Conservation (phyloP, 495 filamentous ascomycete species). For the Bacidia gigantensis region DNA sequence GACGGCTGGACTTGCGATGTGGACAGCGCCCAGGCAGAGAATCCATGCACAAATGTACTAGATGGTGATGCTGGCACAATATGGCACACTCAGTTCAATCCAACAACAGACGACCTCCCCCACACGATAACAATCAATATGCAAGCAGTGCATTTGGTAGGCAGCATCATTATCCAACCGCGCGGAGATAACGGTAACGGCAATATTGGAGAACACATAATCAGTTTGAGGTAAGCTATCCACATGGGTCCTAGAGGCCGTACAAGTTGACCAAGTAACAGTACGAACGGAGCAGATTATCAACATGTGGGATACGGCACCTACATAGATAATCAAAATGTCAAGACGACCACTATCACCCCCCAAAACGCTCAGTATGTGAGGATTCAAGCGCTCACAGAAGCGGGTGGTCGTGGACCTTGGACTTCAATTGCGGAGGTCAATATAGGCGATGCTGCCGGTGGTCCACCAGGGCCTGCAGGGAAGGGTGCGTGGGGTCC, state of each 20-base stretch:
- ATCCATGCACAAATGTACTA: slow-evolving; percentile 14
- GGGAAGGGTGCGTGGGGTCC: slow-evolving; percentile 28
- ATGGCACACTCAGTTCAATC: slow-evolving; percentile 9
- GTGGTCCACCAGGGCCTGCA: slow-evolving; percentile 7
- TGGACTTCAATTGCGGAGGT: slow-evolving; percentile 27
- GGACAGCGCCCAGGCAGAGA: slow-evolving; percentile 13
- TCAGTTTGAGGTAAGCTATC: slow-evolving; percentile 7
- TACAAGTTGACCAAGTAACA: slow-evolving; percentile 4
- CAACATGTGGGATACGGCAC: slow-evolving; percentile 30
- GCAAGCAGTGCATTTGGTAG: slow-evolving; percentile 10
- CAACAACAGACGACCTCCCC: slow-evolving; percentile 2
- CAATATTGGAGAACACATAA: slow-evolving; percentile 15
- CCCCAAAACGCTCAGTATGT: slow-evolving; percentile 28
- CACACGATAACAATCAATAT: slow-evolving; percentile 15
- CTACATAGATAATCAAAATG: slow-evolving; percentile 28
- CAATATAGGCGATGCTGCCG: slow-evolving; percentile 16
- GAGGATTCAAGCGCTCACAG: slow-evolving; percentile 26
- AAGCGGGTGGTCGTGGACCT: slow-evolving; percentile 16
- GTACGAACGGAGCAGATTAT: slow-evolving; percentile 27
- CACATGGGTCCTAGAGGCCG: not conserved
- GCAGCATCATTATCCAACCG: slow-evolving; percentile 13
- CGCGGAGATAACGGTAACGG: slow-evolving; percentile 13
- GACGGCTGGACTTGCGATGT: slow-evolving; percentile 12
- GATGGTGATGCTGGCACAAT: slow-evolving; percentile 11
- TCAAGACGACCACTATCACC: slow-evolving; percentile 29